Conservation (phyloP, 768 basidiomycete genomes). For the Lactarius sp. region DNA sequence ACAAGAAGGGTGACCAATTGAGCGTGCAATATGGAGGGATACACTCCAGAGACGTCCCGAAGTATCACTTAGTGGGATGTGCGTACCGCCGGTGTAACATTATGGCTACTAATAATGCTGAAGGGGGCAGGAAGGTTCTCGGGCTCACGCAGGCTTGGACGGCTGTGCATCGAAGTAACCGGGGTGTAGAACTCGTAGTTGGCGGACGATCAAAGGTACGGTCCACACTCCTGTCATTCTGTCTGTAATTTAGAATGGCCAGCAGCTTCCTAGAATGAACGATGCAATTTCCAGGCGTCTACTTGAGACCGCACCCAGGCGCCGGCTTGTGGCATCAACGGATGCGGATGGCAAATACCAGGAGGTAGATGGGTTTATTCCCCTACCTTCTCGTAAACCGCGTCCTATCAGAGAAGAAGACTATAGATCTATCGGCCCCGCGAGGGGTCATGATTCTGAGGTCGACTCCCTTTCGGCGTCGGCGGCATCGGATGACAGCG, state of each 20-base stretch:
- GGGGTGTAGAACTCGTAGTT: slow-evolving; percentile 18
- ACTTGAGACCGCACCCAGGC: slow-evolving; percentile 48
- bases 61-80: slow-evolving; percentile 24
- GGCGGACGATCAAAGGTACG: slow-evolving; percentile 22
- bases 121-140: slow-evolving; percentile 25
- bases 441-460: slow-evolving; percentile 34
- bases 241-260: not conserved
- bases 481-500: slow-evolving; percentile 12
- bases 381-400: slow-evolving; percentile 44
- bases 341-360: slow-evolving; percentile 44
- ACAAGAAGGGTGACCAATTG: slow-evolving; percentile 32
- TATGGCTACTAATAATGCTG: slow-evolving; percentile 17
- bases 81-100: not conserved
- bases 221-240: slow-evolving; percentile 30
- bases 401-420: slow-evolving; percentile 40
- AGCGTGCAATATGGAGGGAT: slow-evolving; percentile 24
- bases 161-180: slow-evolving; percentile 11
- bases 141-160: slow-evolving; percentile 19
- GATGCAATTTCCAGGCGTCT: slow-evolving; percentile 53
- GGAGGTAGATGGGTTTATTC: slow-evolving; percentile 65
- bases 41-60: slow-evolving; percentile 21
- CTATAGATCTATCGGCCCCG: slow-evolving; percentile 42
- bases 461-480: slow-evolving; percentile 31
- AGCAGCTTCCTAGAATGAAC: slow-evolving; percentile 42
- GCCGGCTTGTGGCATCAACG: slow-evolving; percentile 40